Conservation (phyloP, 140 eudicot genomes). For the Oenanthe javanica region DNA sequence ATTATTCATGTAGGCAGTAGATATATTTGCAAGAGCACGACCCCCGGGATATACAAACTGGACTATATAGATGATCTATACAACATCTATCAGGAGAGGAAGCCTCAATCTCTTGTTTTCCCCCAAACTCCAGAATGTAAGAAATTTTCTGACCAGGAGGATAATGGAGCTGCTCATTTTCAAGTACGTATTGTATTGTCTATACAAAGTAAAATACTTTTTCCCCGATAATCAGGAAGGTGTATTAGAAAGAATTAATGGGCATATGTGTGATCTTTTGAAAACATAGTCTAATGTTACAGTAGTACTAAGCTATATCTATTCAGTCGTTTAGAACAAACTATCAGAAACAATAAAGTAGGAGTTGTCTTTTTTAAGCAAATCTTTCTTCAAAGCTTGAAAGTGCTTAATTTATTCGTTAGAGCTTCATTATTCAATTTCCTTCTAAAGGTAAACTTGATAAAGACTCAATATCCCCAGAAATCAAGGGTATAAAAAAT, state of each 20-base stretch:
- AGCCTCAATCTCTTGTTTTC: constrained; percentile 55
- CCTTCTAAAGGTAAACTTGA: not conserved
- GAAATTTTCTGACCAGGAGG: constrained; percentile 56
- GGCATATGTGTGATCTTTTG: too few relatives aligned
- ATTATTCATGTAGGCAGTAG: too few relatives aligned
- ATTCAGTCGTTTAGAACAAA: not conserved
- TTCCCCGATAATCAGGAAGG: not conserved
- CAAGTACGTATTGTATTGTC: constrained; percentile 16
- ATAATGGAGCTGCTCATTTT: constrained; percentile 36
- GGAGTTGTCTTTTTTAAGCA: not conserved
- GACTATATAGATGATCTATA: constrained; percentile 35
- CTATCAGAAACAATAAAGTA: not conserved
- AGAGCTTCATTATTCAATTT: not conserved
- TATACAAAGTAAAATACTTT: not conserved
- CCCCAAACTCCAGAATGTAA: constrained; percentile 92
- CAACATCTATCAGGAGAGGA: constrained; percentile 61
- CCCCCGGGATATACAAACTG: too few relatives aligned
- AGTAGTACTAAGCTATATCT: not conserved
- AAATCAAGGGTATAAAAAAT: not conserved
- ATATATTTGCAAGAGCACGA: too few relatives aligned
- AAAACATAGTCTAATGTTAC: too few relatives aligned
- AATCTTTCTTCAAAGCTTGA: not conserved
- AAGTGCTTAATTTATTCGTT: not conserved
- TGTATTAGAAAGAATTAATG: not conserved
- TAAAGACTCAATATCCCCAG: not conserved